Conservation (phyloP, 2,329 filamentous ascomycete genomes). For the Fusarium foetens region DNA sequence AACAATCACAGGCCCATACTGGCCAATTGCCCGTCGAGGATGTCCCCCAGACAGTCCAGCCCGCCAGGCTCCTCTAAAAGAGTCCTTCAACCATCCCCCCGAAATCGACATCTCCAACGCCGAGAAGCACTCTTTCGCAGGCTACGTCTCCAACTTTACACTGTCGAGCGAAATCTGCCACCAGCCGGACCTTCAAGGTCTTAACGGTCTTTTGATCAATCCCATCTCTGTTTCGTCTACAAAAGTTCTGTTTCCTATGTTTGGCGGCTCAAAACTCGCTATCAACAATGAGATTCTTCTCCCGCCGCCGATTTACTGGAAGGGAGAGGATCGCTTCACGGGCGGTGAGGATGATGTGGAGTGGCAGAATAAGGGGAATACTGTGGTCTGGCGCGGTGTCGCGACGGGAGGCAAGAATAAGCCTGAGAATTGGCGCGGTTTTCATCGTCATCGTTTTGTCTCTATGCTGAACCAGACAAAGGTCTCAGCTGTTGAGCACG, state of each 20-base stretch:
- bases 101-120: conserved; percentile 58
- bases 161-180: conserved; percentile 71
- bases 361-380: conserved; percentile 67
- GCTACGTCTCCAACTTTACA: conserved; percentile 71
- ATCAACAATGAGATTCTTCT: conserved; percentile 78
- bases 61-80: conserved; percentile 57
- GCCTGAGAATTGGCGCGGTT: conserved; percentile 73
- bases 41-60: conserved; percentile 72
- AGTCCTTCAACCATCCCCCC: conserved; percentile 58
- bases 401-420: conserved; percentile 72
- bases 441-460: conserved; percentile 80
- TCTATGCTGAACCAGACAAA: conserved; percentile 76
- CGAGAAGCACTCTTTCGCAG: conserved; percentile 61
- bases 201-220: conserved; percentile 73
- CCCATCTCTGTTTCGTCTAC: conserved; percentile 67
- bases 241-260: conserved; percentile 70
- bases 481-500: conserved; percentile 60
- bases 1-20: conserved; percentile 59
- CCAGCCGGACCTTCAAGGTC: conserved; percentile 69
- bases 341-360: conserved; percentile 63
- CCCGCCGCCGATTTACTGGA: conserved; percentile 76
- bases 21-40: conserved; percentile 66
- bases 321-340: conserved; percentile 69
- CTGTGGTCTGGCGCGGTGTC: conserved; percentile 72
- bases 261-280: conserved; percentile 74